These are phyloP conservation scores for Kodamaea sp. DNA, from an alignment of 1,139 yeast species.

Conservation along the genomic window DNA sequence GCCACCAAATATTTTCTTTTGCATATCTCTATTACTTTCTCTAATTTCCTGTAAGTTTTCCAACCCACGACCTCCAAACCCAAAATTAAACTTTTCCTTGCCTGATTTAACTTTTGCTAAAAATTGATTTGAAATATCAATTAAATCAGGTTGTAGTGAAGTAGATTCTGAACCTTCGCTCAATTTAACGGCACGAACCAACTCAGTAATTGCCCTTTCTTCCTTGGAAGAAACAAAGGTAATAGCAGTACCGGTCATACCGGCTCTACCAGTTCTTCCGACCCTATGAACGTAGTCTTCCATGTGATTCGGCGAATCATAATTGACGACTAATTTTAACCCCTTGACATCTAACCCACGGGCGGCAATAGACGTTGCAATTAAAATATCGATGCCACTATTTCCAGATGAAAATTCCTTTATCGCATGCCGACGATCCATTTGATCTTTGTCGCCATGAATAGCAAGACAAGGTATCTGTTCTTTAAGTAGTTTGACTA, in stretches of 20 bases:
- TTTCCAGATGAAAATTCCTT: constrained; percentile 55
- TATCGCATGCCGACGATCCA: constrained; percentile 76
- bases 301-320: constrained; percentile 86
- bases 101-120: constrained; percentile 64
- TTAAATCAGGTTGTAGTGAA: constrained; percentile 47
- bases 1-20: constrained; percentile 39
- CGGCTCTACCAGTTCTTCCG: constrained; percentile 96
- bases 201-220: constrained; percentile 65
- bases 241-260: constrained; percentile 69
- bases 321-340: constrained; percentile 74
- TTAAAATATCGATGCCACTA: constrained; percentile 58
- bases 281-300: constrained; percentile 97
- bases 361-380: constrained; percentile 94
- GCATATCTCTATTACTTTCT: constrained; percentile 50
- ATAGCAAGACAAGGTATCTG: constrained; percentile 64
- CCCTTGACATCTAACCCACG: constrained; percentile 91
- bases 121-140: constrained; percentile 54
- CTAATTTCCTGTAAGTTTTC: constrained; percentile 74
- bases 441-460: constrained; percentile 92
- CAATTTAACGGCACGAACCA: constrained; percentile 63
- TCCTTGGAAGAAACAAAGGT: constrained; percentile 68
- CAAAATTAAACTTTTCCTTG: constrained; percentile 62
- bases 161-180: constrained; percentile 42
- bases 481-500: constrained; percentile 51
- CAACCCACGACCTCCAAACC: constrained; percentile 93